These are phyloP conservation scores for Geranium incanum DNA, from an alignment of 441 rosid species.

Conservation along the genomic window DNA sequence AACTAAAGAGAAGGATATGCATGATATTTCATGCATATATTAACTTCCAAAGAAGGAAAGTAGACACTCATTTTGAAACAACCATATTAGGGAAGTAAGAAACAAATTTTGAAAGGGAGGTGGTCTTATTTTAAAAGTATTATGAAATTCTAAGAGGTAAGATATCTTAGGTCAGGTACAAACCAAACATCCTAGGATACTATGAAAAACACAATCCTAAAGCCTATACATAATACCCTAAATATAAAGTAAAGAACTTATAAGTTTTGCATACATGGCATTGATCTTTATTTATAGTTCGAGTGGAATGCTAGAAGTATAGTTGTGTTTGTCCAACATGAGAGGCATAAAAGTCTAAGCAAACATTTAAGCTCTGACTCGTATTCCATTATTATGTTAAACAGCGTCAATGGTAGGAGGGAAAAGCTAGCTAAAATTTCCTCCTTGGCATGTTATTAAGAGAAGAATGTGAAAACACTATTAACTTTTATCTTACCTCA, in stretches of 20 bases:
- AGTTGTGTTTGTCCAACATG: no score
- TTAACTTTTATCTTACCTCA: conserved; percentile 40
- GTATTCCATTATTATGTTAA: background rate
- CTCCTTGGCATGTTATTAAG: background rate
- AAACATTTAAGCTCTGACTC: background rate
- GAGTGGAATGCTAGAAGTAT: background rate
- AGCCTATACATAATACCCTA: background rate
- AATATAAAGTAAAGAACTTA: background rate
- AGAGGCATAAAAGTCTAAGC: no score
- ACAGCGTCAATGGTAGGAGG: background rate
- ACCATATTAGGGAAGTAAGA: no score
- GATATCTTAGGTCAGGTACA: background rate
- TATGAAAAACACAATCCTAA: background rate
- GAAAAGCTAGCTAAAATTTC: background rate
- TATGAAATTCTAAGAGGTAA: background rate
- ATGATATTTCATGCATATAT: background rate
- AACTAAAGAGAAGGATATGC: background rate
- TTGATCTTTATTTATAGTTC: background rate
- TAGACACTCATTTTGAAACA: no score
- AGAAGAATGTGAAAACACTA: conserved; percentile 22
- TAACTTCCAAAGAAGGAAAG: no score
- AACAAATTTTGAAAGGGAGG: background rate
- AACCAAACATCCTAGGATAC: background rate
- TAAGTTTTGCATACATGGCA: background rate
- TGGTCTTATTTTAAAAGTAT: background rate